These are phyloP conservation scores for Zymoseptoria ardabiliae DNA, from an alignment of 2,329 filamentous ascomycete genomes.

Conservation along the genomic window DNA sequence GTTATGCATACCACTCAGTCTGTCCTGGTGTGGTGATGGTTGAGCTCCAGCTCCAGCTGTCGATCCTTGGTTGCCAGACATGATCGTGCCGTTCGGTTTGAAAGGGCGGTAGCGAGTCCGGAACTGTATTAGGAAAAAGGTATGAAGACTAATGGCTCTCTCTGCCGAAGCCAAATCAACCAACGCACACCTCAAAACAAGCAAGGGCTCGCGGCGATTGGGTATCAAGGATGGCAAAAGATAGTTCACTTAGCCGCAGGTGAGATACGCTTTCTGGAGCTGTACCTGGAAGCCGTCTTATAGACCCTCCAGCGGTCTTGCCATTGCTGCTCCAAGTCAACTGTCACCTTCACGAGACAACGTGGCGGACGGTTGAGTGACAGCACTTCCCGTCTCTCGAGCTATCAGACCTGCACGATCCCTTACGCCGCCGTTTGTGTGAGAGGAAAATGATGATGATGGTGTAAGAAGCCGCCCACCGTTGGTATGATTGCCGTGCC, in stretches of 20 bases:
- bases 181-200: constrained; percentile 16
- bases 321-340: constrained; percentile 13
- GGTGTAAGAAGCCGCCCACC: not conserved
- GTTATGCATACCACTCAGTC: constrained; percentile 24
- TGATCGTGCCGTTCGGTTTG: constrained; percentile 4
- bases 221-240: constrained; percentile 19
- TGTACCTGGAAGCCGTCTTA: constrained; percentile 15
- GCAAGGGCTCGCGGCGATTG: constrained; percentile 19
- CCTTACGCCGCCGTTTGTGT: not conserved
- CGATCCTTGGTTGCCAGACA: constrained; percentile 14
- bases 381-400: constrained; percentile 12
- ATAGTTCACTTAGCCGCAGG: constrained; percentile 24
- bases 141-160: constrained; percentile 14
- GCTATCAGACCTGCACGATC: constrained; percentile 3
- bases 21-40: constrained; percentile 27
- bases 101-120: not conserved
- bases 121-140: constrained; percentile 10
- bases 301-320: constrained; percentile 7
- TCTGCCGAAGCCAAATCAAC: constrained; percentile 8
- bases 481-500: constrained; percentile 10
- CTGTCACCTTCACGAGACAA: constrained; percentile 2
- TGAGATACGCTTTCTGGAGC: constrained; percentile 17
- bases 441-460: not conserved
- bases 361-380: constrained; percentile 14
- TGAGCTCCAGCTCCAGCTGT: constrained; percentile 7